Percentiles rank a stretch among this genome's conserved stretches.
Evolutionary conservation across 164 flowering plant species (phyloP).

Genomic region (Kingdonia uniflora): DNA sequence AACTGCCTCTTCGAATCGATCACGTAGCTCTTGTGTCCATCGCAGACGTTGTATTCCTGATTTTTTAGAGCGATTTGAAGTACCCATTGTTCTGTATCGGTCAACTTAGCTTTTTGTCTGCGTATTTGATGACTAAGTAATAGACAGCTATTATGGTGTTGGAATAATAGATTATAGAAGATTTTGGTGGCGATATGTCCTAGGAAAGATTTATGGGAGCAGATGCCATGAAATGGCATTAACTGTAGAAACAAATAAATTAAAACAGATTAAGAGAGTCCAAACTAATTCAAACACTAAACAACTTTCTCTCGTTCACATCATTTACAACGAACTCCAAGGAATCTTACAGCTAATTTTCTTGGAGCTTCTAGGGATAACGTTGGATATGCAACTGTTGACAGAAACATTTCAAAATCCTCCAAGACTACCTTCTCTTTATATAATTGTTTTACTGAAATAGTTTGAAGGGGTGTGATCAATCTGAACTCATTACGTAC

Average conservation of each 20-base stretch:
- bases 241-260: constrained; percentile 14
- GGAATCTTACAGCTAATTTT: not conserved
- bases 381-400: no score
- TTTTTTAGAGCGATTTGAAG: constrained; percentile 17
- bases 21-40: constrained; percentile 65
- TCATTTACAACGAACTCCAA: constrained; percentile 20
- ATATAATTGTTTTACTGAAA: no score
- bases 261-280: constrained; percentile 15
- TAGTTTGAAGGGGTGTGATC: no score
- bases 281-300: constrained; percentile 3
- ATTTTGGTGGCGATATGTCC: constrained; percentile 22
- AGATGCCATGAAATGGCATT: constrained; percentile 25
- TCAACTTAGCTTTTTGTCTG: no score
- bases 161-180: constrained; percentile 4
- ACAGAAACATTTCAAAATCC: no score
- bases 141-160: not conserved
- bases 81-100: constrained; percentile 18
- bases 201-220: constrained; percentile 9
- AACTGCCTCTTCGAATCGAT: constrained; percentile 54
- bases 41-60: constrained; percentile 43
- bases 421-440: no score
- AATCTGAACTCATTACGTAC: no score
- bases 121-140: no score
- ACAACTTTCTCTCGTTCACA: constrained; percentile 7
- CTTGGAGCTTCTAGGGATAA: not conserved